Evolutionary conservation across 2,329 filamentous ascomycete genomes (phyloP).

Genomic region (Hypoxylon sp.): DNA sequence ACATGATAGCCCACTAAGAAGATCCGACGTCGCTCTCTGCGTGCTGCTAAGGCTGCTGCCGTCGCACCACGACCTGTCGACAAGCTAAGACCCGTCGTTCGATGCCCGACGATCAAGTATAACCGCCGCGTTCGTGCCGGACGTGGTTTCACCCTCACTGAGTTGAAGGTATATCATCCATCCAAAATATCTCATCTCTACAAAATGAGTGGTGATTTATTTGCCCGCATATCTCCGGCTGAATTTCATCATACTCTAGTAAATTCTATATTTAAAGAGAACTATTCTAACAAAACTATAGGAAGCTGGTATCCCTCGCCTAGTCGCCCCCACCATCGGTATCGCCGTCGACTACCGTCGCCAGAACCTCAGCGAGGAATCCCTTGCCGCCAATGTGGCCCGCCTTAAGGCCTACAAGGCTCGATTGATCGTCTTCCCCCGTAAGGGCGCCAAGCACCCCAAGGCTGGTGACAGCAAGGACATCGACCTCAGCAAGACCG

Average conservation of each 20-base stretch:
- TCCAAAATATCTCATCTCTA: neutral
- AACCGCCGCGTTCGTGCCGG: constrained; percentile 97
- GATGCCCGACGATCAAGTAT: constrained; percentile 99
- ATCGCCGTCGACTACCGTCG: constrained; percentile 97
- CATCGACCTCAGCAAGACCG: constrained; percentile 76
- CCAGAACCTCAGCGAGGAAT: constrained; percentile 97
- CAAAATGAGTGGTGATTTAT: neutral
- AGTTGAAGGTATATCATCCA: constrained; percentile 87
- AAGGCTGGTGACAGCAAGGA: constrained; percentile 95
- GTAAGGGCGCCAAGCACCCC: constrained; percentile 86
- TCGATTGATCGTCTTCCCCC: constrained; percentile 97
- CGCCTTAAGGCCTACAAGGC: constrained; percentile 98
- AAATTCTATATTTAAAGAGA: neutral
- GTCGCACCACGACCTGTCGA: constrained; percentile 97
- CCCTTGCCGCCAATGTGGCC: constrained; percentile 92
- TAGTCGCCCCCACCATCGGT: constrained; percentile 94
- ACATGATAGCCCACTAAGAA: constrained; percentile 89
- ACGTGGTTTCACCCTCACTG: constrained; percentile 96
- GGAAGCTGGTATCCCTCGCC: constrained; percentile 96
- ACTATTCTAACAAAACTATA: constrained; percentile 62
- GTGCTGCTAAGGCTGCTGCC: constrained; percentile 93
- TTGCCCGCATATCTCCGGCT: neutral
- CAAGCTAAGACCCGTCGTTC: constrained; percentile 94
- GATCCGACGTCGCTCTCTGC: constrained; percentile 90
- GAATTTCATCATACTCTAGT: neutral